Base-by-base conservation (phyloP, 2,329 filamentous ascomycete species). In the Bipolaris cookei region DNA sequence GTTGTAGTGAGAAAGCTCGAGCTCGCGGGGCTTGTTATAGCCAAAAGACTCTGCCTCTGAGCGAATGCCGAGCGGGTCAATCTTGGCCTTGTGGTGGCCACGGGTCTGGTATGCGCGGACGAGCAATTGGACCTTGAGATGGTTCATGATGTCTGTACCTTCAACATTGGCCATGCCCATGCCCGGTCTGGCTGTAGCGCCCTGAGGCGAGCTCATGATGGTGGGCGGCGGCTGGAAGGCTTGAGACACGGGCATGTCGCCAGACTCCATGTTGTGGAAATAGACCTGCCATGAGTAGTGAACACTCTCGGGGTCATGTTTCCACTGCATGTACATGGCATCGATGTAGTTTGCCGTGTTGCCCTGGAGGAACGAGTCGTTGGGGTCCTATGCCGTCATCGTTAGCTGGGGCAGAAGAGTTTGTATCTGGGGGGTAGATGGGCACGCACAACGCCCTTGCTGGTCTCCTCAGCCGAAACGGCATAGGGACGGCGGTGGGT, bases 321-420 rank as follows among this genome's bases (percentile, higher is more conserved):
- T 97, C 95, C 95, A 99, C 77, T 93, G 88, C 82, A 97, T 83
- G 81, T 99, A 99, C 95, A 99, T 99, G 83, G 97, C 95, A 79
- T 99, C 95, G 77, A 99, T 92, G 82, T 99, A 99, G 83, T 96
- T 97, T 80, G 95, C 95, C 59, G 94, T 95, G 83, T 91, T 98
- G 67, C 95, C 95, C 63, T 92, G 91, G 61, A 99, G 86, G 84
- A 99, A 99, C 81, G 89, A 96, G 80, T 99, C 95, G 79, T 90
- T 97, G 65, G 93, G 87, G 76, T 97, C 92, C 84, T 86, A 66
- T 57, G 66, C 58, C 61, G 60, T 61, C 63, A 62, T 61, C 46
- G 67, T 76, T 67, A 75, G 75, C 64, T 28, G 41, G 55, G 51
- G 16, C 46, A 54, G 35, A 61, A 62, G 60, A 61, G 35, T 64